Evolutionary conservation across 2,329 filamentous ascomycete genomes (phyloP).

Genomic region (Orbilia javanica): DNA sequence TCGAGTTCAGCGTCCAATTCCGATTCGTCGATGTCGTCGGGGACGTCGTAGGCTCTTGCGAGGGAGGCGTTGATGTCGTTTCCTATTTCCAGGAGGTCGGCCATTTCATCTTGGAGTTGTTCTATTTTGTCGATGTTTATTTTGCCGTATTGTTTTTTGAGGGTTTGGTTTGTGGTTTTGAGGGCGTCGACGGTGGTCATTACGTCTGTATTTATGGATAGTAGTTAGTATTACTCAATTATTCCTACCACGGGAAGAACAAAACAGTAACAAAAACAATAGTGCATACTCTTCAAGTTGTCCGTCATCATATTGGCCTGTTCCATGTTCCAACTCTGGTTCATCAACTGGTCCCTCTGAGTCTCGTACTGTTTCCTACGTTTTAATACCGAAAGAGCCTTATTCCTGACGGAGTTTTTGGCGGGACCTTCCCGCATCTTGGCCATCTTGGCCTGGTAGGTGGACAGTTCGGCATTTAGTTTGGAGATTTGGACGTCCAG

Average conservation of each 20-base stretch:
- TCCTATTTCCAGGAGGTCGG: constrained; percentile 94
- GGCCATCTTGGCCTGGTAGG: constrained; percentile 86
- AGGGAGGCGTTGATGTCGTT: constrained; percentile 99
- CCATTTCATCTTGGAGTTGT: constrained; percentile 98
- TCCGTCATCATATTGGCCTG: constrained; percentile 98
- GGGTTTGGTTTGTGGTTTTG: constrained; percentile 93
- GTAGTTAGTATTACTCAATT: too few species aligned
- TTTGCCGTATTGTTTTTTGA: constrained; percentile 95
- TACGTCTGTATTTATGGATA: constrained; percentile 74
- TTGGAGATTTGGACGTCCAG: constrained; percentile 96
- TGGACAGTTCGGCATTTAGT: constrained; percentile 87
- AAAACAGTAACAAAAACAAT: too few species aligned
- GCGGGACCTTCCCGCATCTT: constrained; percentile 97
- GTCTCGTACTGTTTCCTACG: constrained; percentile 93
- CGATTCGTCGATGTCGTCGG: constrained; percentile 95
- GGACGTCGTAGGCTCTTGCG: constrained; percentile 89
- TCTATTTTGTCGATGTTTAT: constrained; percentile 98
- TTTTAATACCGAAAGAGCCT: constrained; percentile 92
- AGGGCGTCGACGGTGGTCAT: constrained; percentile 99
- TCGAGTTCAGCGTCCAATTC: constrained; percentile 97
- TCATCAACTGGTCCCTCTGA: constrained; percentile 91
- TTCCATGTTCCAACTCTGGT: constrained; percentile 99
- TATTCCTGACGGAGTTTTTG: constrained; percentile 91
- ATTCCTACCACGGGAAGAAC: constrained; percentile 5
- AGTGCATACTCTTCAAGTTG: constrained; percentile 82